A percentile compares a stretch with the other conserved stretches of the same genome.
These are phyloP conservation scores for Pochonia chlamydosporia DNA, from an alignment of 2,329 filamentous ascomycete genomes.

Conservation along the genomic window DNA sequence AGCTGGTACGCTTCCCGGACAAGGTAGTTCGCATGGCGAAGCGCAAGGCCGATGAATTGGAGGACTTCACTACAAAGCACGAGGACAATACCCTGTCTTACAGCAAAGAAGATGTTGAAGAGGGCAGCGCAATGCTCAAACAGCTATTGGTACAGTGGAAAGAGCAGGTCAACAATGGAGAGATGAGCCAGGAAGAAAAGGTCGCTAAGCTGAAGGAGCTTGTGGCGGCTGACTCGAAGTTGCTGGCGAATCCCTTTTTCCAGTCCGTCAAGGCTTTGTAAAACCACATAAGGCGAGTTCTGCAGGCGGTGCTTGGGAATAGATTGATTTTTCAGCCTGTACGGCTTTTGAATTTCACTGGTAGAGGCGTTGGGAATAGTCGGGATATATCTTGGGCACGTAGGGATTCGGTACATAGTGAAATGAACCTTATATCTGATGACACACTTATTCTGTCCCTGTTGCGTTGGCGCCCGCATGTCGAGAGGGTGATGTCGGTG, in stretches of 20 bases:
- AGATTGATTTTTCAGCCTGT: not conserved
- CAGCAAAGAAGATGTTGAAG: conserved; percentile 80
- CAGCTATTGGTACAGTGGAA: conserved; percentile 82
- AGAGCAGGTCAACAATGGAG: conserved; percentile 56
- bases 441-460: too few species aligned
- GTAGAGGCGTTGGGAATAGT: not conserved
- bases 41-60: conserved; percentile 93
- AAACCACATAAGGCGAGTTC: conserved; percentile 6
- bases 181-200: conserved; percentile 69
- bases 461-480: too few species aligned
- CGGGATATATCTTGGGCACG: not conserved
- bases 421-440: not conserved
- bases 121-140: conserved; percentile 82
- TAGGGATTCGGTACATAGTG: not conserved
- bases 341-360: not conserved
- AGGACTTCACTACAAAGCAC: conserved; percentile 85
- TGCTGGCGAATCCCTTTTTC: conserved; percentile 65
- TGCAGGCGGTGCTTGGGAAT: too few species aligned
- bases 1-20: conserved; percentile 90
- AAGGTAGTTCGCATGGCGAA: conserved; percentile 99
- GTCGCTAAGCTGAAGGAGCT: conserved; percentile 72
- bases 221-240: conserved; percentile 64
- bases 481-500: too few species aligned
- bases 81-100: conserved; percentile 56
- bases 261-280: conserved; percentile 53